Conservation (phyloP, 139 green algal species). For the Chlorella sp. region DNA sequence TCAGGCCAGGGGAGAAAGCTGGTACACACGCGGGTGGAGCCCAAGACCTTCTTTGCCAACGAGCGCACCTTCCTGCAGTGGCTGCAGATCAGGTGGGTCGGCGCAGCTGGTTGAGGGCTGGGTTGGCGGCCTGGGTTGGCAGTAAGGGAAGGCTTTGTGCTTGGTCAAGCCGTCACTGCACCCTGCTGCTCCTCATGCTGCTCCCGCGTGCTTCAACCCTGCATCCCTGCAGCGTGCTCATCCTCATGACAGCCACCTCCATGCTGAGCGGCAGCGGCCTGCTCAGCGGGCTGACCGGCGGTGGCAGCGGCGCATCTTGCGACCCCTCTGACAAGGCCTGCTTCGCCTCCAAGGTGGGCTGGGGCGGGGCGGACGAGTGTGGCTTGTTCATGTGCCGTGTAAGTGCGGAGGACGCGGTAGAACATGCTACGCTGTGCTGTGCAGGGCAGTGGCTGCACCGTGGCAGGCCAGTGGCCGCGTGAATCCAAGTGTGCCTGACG, state of each 20-base stretch:
- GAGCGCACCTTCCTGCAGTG: conserved; percentile 93
- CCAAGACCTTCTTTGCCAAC: conserved; percentile 91
- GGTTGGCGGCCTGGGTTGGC: background rate
- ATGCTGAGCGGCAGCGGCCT: conserved; percentile 43
- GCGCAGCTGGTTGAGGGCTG: background rate
- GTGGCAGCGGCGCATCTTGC: background rate
- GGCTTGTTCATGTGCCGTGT: no score
- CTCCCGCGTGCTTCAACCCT: no score
- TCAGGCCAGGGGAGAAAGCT: conserved; percentile 38
- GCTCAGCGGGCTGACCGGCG: background rate
- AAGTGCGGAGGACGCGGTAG: no score
- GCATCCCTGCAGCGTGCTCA: conserved; percentile 45
- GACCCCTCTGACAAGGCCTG: conserved; percentile 5
- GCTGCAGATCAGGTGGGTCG: conserved; percentile 70
- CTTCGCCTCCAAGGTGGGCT: conserved; percentile 37
- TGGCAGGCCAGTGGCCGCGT: no score
- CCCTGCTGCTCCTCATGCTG: no score
- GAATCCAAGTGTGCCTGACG: no score
- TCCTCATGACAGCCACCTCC: conserved; percentile 71
- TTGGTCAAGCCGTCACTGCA: no score
- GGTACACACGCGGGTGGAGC: conserved; percentile 82
- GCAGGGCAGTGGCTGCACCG: no score
- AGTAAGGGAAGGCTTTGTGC: no score
- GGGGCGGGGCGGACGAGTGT: background rate
- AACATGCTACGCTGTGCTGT: no score